A percentile compares a stretch with the other conserved stretches of the same genome.
phyloP scores from a whole-genome alignment of 1,284 basidiomycete genomes.

The Cystobasidium slooffiae region DNA sequence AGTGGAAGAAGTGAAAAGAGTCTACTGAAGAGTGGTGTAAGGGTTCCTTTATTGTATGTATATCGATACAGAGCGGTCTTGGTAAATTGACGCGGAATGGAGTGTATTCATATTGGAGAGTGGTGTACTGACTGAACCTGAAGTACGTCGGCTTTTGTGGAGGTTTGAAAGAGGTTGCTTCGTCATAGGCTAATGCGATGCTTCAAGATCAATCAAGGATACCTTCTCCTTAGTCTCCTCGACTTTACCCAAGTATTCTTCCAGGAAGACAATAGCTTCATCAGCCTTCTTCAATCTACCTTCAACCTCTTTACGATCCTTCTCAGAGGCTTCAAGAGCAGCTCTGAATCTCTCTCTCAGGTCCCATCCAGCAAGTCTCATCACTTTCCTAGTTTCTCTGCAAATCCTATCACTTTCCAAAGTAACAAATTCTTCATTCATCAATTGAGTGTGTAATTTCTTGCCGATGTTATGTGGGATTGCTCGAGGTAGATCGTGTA shows the following conservation, averaged over 20 bases:
- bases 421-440: slow-evolving; percentile 67
- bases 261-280: slow-evolving; percentile 76
- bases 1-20: too few relatives aligned
- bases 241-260: slow-evolving; percentile 54
- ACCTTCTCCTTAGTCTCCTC: slow-evolving; percentile 42
- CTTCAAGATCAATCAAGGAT: slow-evolving; percentile 37
- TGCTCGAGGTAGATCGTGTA: slow-evolving; percentile 84
- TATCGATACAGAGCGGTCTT: too few relatives aligned
- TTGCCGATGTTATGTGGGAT: slow-evolving; percentile 91
- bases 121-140: not conserved
- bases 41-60: too few relatives aligned
- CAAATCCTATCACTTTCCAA: slow-evolving; percentile 73
- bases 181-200: not conserved
- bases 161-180: not conserved
- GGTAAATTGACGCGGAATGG: not conserved
- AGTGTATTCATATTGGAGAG: not conserved
- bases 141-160: not conserved
- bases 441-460: slow-evolving; percentile 64
- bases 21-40: too few relatives aligned
- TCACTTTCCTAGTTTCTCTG: slow-evolving; percentile 90
- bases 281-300: slow-evolving; percentile 70
- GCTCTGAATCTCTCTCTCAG: slow-evolving; percentile 78
- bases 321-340: slow-evolving; percentile 75
- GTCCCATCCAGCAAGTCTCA: slow-evolving; percentile 91
- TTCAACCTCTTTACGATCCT: slow-evolving; percentile 79